phyloP scores from a whole-genome alignment of 2,329 filamentous ascomycete species.

The Pseudogymnoascus sp. region DNA sequence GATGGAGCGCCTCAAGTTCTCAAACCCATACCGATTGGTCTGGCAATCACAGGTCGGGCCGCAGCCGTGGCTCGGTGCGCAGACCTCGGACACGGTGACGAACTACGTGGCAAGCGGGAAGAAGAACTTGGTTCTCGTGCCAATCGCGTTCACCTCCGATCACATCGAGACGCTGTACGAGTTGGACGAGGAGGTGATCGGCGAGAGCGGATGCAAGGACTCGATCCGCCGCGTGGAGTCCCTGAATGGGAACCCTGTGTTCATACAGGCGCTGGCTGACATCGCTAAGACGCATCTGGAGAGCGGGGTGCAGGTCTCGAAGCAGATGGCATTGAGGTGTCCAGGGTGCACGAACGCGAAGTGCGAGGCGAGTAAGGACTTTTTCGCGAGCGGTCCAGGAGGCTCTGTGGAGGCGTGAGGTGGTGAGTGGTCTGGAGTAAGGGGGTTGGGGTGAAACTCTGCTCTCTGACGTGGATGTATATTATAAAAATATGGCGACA shows the following conservation, averaged over 20 bases:
- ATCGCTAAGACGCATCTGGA: conserved; percentile 74
- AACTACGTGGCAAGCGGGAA: conserved; percentile 86
- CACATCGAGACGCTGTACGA: conserved; percentile 97
- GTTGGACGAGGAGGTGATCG: conserved; percentile 89
- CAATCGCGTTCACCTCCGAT: conserved; percentile 97
- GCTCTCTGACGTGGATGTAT: background rate
- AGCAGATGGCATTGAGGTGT: conserved; percentile 84
- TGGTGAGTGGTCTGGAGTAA: background rate
- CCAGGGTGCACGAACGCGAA: conserved; percentile 87
- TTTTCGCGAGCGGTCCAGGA: conserved; percentile 34
- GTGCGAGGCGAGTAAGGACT: conserved; percentile 69
- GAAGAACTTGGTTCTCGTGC: conserved; percentile 82
- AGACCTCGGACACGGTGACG: conserved; percentile 81
- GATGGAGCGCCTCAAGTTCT: conserved; percentile 83
- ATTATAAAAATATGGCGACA: background rate
- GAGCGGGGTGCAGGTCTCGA: conserved; percentile 58
- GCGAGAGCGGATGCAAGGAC: conserved; percentile 68
- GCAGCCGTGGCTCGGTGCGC: conserved; percentile 87
- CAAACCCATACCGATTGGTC: conserved; percentile 84
- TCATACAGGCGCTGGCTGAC: conserved; percentile 83
- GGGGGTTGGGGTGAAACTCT: background rate
- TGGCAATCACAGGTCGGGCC: conserved; percentile 99
- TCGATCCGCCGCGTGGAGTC: conserved; percentile 85
- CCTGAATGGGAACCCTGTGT: conserved; percentile 81
- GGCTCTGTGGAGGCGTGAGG: background rate